These are phyloP conservation scores for Erodium texanum DNA, from an alignment of 441 rosid species.

Conservation along the genomic window DNA sequence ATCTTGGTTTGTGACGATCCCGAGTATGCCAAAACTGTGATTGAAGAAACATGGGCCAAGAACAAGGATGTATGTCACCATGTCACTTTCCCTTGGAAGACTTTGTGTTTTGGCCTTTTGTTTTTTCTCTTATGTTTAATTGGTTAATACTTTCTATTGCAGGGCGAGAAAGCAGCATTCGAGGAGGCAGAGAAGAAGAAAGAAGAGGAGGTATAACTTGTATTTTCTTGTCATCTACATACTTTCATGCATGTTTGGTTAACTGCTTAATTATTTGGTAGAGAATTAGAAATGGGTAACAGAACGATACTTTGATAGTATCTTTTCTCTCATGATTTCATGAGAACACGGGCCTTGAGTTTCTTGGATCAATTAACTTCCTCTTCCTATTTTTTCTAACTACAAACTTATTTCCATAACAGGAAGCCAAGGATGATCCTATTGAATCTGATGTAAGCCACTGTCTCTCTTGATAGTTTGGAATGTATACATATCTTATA, in stretches of 20 bases:
- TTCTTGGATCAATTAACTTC: too few species aligned
- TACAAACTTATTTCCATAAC: slow-evolving; percentile 3
- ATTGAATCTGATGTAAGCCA: slow-evolving; percentile 61
- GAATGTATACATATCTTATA: not conserved
- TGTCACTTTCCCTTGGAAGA: slow-evolving; percentile 11
- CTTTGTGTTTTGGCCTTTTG: not conserved
- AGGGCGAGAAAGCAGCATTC: slow-evolving; percentile 90
- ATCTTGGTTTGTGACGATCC: slow-evolving; percentile 63
- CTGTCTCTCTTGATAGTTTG: not conserved
- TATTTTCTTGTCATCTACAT: not conserved
- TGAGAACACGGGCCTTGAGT: not conserved
- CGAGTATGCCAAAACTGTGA: slow-evolving; percentile 68
- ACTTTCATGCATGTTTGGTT: too few species aligned
- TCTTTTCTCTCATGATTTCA: not conserved
- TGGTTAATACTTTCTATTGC: slow-evolving; percentile 19
- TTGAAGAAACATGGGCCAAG: slow-evolving; percentile 94
- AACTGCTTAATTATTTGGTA: not conserved
- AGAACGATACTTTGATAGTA: too few species aligned
- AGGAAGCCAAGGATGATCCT: slow-evolving; percentile 65
- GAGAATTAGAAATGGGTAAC: not conserved
- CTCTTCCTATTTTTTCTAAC: slow-evolving; percentile 6
- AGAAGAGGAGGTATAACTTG: slow-evolving; percentile 36
- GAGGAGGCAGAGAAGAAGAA: slow-evolving; percentile 75
- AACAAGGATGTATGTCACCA: slow-evolving; percentile 69
- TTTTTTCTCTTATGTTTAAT: slow-evolving; percentile 5